Evolutionary conservation across 2,329 filamentous ascomycete species (phyloP).

Genomic region (Alternaria ventricosa): DNA sequence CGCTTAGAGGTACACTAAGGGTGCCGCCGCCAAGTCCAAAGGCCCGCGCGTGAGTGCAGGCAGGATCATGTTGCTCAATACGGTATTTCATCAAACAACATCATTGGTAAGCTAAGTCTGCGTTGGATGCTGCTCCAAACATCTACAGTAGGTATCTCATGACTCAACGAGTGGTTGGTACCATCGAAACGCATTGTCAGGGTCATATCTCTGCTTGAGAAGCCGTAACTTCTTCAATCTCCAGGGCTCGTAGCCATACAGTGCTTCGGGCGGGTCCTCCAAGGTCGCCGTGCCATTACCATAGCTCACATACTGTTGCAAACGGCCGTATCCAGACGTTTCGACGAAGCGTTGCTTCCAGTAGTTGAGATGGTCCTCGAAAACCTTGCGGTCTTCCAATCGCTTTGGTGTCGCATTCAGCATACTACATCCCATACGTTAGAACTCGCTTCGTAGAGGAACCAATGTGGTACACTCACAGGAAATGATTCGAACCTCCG

Average conservation of each 20-base stretch:
- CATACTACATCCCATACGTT: neutral
- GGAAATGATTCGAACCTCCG: conserved; percentile 7
- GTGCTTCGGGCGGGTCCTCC: conserved; percentile 2
- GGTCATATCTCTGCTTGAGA: conserved; percentile 4
- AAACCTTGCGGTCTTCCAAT: conserved; percentile 3
- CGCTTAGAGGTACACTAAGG: neutral
- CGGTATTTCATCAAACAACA: neutral
- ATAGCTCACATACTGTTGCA: conserved; percentile 11
- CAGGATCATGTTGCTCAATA: neutral
- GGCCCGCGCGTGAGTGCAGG: fast-evolving
- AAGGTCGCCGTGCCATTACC: conserved; percentile 4
- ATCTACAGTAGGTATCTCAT: neutral
- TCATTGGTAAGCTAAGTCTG: neutral
- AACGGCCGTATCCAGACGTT: conserved; percentile 3
- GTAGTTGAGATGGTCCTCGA: conserved; percentile 4
- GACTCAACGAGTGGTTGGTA: conserved; percentile 4
- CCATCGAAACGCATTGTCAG: conserved; percentile 4
- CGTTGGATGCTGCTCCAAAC: neutral
- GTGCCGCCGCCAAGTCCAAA: fast-evolving
- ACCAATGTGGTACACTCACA: neutral
- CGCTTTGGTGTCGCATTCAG: conserved; percentile 8
- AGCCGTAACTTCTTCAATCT: neutral
- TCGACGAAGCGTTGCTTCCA: conserved; percentile 8
- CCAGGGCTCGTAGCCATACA: conserved; percentile 8
- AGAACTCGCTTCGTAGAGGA: neutral